These are phyloP conservation scores for Wickerhamomyces ciferrii DNA, from an alignment of 805 yeast species.

Conservation along the genomic window DNA sequence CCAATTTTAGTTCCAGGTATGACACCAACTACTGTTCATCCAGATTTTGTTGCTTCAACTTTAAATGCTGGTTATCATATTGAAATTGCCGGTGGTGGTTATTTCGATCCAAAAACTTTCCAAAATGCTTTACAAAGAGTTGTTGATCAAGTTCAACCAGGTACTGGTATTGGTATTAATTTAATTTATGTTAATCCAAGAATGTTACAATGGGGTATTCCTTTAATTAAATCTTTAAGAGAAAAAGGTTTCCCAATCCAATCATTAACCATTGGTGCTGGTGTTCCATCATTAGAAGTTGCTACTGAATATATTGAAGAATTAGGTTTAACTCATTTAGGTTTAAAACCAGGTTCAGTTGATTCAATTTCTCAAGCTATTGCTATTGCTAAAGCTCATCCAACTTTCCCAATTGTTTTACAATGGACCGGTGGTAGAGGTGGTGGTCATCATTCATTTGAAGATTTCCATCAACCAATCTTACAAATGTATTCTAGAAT, in stretches of 20 bases:
- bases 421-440: constrained; percentile 99
- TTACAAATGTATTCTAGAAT: constrained; percentile 93
- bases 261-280: constrained; percentile 97
- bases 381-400: constrained; percentile 91
- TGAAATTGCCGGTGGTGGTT: constrained; percentile 99
- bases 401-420: constrained; percentile 90
- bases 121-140: constrained; percentile 72
- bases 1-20: constrained; percentile 98
- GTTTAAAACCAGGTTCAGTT: constrained; percentile 96
- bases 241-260: constrained; percentile 93
- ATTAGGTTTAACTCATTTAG: constrained; percentile 87
- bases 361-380: constrained; percentile 87
- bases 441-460: constrained; percentile 99
- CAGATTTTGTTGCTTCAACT: constrained; percentile 91
- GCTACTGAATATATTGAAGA: constrained; percentile 94
- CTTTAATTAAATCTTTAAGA: constrained; percentile 85
- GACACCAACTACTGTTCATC: constrained; percentile 97
- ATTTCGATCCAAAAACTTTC: constrained; percentile 70
- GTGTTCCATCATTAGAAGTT: constrained; percentile 97
- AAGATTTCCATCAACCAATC: constrained; percentile 98
- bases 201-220: constrained; percentile 98
- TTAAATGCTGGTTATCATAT: constrained; percentile 95
- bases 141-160: constrained; percentile 66
- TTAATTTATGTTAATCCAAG: constrained; percentile 95
- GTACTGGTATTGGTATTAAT: constrained; percentile 87